Evolutionary conservation across 2,329 filamentous ascomycete genomes (phyloP).

Genomic region (Botryotinia calthae): DNA sequence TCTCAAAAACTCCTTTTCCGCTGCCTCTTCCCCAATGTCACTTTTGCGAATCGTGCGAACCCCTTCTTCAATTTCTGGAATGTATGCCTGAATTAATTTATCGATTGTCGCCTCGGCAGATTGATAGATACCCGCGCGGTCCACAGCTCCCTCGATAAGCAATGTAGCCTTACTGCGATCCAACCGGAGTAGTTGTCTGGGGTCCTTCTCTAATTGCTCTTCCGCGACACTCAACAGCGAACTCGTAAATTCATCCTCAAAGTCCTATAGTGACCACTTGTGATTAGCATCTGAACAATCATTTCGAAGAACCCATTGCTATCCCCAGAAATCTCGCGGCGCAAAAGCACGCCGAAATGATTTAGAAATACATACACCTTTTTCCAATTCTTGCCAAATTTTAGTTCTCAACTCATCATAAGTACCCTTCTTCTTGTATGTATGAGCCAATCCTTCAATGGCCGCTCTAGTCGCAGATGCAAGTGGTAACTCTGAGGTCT

Average conservation of each 20-base stretch:
- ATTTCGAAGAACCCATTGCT: background rate
- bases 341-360: background rate
- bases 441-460: slow-evolving; percentile 73
- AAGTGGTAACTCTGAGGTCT: slow-evolving; percentile 72
- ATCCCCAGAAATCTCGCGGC: background rate
- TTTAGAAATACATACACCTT: slow-evolving; percentile 51
- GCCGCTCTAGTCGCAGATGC: slow-evolving; percentile 69
- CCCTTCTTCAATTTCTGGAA: slow-evolving; percentile 63
- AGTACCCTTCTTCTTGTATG: slow-evolving; percentile 82
- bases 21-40: slow-evolving; percentile 68
- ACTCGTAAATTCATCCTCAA: slow-evolving; percentile 64
- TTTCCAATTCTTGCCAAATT: slow-evolving; percentile 71
- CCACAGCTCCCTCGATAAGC: slow-evolving; percentile 74
- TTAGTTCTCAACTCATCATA: slow-evolving; percentile 77
- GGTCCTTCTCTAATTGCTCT: slow-evolving; percentile 72
- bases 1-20: slow-evolving; percentile 60
- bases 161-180: slow-evolving; percentile 72
- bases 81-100: slow-evolving; percentile 60
- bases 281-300: slow-evolving; percentile 6
- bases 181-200: slow-evolving; percentile 66
- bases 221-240: slow-evolving; percentile 68
- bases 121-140: slow-evolving; percentile 73
- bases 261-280: slow-evolving; percentile 51
- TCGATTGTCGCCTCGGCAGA: slow-evolving; percentile 67
- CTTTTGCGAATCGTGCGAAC: slow-evolving; percentile 65